phyloP scores from a whole-genome alignment of 805 yeast species.

The Hanseniaspora nectarophila region DNA sequence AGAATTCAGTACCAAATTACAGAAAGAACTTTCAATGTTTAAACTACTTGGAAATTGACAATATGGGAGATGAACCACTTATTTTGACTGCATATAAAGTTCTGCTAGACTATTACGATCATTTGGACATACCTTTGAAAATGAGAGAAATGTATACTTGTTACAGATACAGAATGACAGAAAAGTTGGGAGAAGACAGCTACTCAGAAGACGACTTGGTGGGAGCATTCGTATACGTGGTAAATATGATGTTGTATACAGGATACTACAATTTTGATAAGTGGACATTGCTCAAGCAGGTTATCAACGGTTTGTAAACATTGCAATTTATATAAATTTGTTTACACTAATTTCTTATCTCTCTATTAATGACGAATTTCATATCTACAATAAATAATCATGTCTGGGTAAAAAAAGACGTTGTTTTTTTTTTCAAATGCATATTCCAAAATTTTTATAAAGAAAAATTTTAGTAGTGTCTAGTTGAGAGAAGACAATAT shows the following conservation, averaged over 20 bases:
- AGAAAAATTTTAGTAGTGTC: too few species aligned
- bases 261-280: conserved; percentile 5
- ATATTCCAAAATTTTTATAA: too few species aligned
- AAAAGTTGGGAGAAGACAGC: neutral
- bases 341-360: too few species aligned
- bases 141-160: conserved; percentile 4
- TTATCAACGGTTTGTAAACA: neutral
- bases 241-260: neutral
- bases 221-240: neutral
- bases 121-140: conserved; percentile 7
- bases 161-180: neutral
- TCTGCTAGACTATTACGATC: neutral
- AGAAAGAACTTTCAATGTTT: neutral
- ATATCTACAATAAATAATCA: too few species aligned
- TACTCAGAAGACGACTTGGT: neutral
- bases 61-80: neutral
- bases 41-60: neutral
- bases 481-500: too few species aligned
- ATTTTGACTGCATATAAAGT: neutral
- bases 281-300: neutral
- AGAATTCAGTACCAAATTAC: neutral
- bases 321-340: neutral
- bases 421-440: too few species aligned
- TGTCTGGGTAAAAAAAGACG: too few species aligned
- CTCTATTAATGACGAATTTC: too few species aligned